phyloP scores from a whole-genome alignment of 257 asterid species.

The Ligustrum vulgare region DNA sequence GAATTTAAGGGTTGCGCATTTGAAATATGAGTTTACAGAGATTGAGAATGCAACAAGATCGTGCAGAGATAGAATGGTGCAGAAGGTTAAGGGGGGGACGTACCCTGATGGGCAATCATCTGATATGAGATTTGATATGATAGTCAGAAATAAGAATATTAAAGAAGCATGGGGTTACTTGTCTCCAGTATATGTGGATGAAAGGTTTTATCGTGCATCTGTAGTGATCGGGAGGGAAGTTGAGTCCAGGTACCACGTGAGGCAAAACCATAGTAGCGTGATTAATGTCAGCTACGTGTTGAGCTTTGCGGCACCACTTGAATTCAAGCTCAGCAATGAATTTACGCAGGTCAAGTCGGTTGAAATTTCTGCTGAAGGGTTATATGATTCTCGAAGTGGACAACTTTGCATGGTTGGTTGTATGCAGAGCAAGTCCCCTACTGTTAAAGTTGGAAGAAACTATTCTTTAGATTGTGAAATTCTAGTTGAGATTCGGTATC shows the following conservation, averaged over 20 bases:
- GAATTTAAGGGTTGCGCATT: slow-evolving; percentile 24
- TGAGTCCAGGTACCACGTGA: slow-evolving; percentile 31
- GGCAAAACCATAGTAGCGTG: slow-evolving; percentile 33
- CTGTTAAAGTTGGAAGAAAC: slow-evolving; percentile 31
- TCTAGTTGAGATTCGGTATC: slow-evolving; percentile 60
- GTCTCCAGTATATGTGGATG: slow-evolving; percentile 64
- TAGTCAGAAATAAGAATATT: slow-evolving; percentile 43
- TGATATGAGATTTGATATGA: slow-evolving; percentile 75
- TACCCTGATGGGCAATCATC: slow-evolving; percentile 61
- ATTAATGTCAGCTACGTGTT: slow-evolving; percentile 63
- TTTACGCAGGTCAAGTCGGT: slow-evolving; percentile 35
- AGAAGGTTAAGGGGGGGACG: slow-evolving; percentile 43
- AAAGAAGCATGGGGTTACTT: slow-evolving; percentile 54
- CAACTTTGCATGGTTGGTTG: slow-evolving; percentile 91
- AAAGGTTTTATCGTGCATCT: slow-evolving; percentile 29
- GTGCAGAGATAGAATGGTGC: slow-evolving; percentile 46
- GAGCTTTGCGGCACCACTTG: slow-evolving; percentile 38
- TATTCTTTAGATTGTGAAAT: slow-evolving; percentile 65
- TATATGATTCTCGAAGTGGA: slow-evolving; percentile 60
- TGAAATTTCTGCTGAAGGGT: slow-evolving; percentile 79
- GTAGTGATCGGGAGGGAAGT: slow-evolving; percentile 19
- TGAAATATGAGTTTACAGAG: slow-evolving; percentile 66
- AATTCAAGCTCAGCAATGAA: slow-evolving; percentile 50
- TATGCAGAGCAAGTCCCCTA: slow-evolving; percentile 47
- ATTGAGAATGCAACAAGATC: slow-evolving; percentile 45